Base-by-base conservation (phyloP, 1,284 basidiomycete genomes). In the Trichosporon coremiiforme region DNA sequence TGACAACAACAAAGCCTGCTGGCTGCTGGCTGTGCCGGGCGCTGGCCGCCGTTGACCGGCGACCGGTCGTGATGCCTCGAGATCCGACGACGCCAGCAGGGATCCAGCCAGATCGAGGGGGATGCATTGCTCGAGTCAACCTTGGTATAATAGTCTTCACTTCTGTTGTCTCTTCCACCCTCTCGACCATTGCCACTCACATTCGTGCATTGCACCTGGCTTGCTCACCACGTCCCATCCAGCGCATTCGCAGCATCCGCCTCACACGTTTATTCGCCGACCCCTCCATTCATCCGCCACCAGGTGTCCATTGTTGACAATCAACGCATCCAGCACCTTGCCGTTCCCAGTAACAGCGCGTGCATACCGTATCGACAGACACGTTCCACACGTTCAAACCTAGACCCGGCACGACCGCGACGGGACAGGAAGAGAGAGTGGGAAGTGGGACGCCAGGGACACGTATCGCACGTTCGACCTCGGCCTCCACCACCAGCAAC, bases 381-480 rank as follows among this genome's bases (percentile, higher is more conserved):
- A 45, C 41, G 41, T 45, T 45, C 41, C 41, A 17, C 41, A n/a
- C 41, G 41, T 45, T 45, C 41, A n/a, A 45, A 45, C 41, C 41
- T 45, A 45, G 41, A 13, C 41, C 41, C 36, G 36, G 10, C 36
- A 35, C 33, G 9, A 17, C 9, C 38, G 38, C 10, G 13, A 41
- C 38, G 38, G 12, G 41, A 6, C 17, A n/a, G 41, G 41, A 45
- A 45, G 41, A 45, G 17, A 17, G 17, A 17, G 10, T n/a, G 17
- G 17, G 41, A 45, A 45, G 41, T 45, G 41, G 41, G 41, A 45
- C 41, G 41, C 41, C 41, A 45, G 41, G 41, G 41, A 45, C 41
- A 45, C 41, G 41, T 45, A 45, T 45, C 41, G 41, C 41, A 45
- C 41, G 41, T 45, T 45, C 41, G 41, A 45, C 41, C 36, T 45